These are phyloP conservation scores for Moringa oleifera DNA, from an alignment of 345 rosid genomes.

Conservation along the genomic window DNA sequence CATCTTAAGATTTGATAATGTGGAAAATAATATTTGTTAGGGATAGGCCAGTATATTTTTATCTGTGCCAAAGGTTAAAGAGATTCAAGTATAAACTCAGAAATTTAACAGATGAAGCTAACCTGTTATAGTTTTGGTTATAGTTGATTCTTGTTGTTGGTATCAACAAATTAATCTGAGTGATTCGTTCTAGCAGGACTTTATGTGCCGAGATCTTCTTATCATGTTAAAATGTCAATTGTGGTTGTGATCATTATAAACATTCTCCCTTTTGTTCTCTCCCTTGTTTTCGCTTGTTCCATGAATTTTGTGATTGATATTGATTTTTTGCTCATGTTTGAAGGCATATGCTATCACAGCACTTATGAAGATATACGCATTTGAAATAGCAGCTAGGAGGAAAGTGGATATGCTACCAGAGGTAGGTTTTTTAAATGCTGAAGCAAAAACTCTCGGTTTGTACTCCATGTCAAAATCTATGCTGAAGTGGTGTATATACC, in stretches of 20 bases:
- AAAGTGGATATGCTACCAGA: slow-evolving; percentile 88
- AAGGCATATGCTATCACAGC: slow-evolving; percentile 95
- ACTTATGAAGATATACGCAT: slow-evolving; percentile 83
- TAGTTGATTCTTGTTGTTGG: background rate
- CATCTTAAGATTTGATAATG: too few relatives aligned
- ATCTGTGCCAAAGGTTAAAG: background rate
- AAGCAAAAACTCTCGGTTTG: background rate
- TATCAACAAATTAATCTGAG: background rate
- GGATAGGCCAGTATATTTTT: too few relatives aligned
- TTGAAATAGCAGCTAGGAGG: slow-evolving; percentile 84
- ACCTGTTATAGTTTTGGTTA: background rate
- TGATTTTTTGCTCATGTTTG: slow-evolving; percentile 25
- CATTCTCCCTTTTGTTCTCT: too few relatives aligned
- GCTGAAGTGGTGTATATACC: slow-evolving; percentile 1
- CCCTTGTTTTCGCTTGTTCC: background rate
- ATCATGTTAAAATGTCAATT: background rate
- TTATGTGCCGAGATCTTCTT: background rate
- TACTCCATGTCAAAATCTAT: background rate
- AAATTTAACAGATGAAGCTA: background rate
- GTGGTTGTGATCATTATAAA: background rate
- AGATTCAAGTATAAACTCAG: background rate
- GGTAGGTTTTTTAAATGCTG: slow-evolving; percentile 36
- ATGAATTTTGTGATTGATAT: slow-evolving; percentile 4
- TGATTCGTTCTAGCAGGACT: too few relatives aligned
- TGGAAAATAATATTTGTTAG: too few relatives aligned